These are phyloP conservation scores for Phycomyces blakesleeanus DNA, from an alignment of 192 early-diverging fungal species.

Conservation along the genomic window DNA sequence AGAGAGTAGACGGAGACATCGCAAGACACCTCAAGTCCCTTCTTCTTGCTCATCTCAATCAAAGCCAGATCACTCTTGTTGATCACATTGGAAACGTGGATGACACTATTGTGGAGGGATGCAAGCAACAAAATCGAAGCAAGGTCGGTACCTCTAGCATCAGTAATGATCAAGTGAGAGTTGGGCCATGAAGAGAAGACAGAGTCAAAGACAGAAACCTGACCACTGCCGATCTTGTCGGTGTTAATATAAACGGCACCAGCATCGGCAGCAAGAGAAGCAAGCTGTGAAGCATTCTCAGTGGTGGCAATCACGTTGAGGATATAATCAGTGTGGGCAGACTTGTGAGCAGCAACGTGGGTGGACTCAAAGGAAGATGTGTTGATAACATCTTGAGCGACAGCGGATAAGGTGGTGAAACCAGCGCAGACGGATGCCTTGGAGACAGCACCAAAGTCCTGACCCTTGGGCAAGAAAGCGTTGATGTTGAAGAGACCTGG, in stretches of 20 bases:
- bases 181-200: slow-evolving; percentile 82
- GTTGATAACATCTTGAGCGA: slow-evolving; percentile 46
- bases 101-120: slow-evolving; percentile 70
- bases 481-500: slow-evolving; percentile 88
- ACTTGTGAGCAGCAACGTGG: slow-evolving; percentile 51
- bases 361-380: slow-evolving; percentile 43
- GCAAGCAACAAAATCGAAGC: slow-evolving; percentile 86
- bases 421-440: slow-evolving; percentile 79
- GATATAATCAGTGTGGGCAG: slow-evolving; percentile 70
- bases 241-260: slow-evolving; percentile 62
- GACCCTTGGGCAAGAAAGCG: slow-evolving; percentile 54
- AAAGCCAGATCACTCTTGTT: slow-evolving; percentile 80
- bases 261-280: slow-evolving; percentile 38
- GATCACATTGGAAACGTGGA: slow-evolving; percentile 86
- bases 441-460: slow-evolving; percentile 59
- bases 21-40: slow-evolving; percentile 85
- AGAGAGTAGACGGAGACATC: slow-evolving; percentile 85
- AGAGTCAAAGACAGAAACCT: slow-evolving; percentile 61
- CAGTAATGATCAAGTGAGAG: slow-evolving; percentile 69
- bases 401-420: slow-evolving; percentile 74
- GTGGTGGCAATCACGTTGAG: slow-evolving; percentile 65
- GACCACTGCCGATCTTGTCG: slow-evolving; percentile 43
- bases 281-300: slow-evolving; percentile 56
- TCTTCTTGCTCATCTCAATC: slow-evolving; percentile 81
- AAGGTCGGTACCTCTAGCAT: slow-evolving; percentile 83